Evolutionary conservation across 2,329 filamentous ascomycete species (phyloP).

Genomic region (Colletotrichum caudatum): DNA sequence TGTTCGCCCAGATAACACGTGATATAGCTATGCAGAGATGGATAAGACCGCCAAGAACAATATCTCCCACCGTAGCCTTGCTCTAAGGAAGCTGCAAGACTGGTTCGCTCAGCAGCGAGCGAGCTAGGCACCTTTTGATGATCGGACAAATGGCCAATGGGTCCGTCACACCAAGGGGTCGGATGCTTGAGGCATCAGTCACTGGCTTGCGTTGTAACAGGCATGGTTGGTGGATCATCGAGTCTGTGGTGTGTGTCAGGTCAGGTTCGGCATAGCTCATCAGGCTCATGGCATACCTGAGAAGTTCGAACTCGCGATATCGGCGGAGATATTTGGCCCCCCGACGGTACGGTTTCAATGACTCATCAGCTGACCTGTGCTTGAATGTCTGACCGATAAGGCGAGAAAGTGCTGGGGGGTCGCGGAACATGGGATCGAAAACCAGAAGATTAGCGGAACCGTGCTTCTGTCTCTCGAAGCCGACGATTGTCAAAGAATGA

Average conservation of each 20-base stretch:
- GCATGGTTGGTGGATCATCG: neutral
- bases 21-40: conserved; percentile 87
- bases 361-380: conserved; percentile 60
- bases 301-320: conserved; percentile 82
- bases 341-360: conserved; percentile 80
- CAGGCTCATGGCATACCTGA: conserved; percentile 51
- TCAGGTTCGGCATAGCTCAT: neutral
- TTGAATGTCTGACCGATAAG: conserved; percentile 64
- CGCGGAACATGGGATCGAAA: conserved; percentile 87
- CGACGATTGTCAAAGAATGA: conserved; percentile 91
- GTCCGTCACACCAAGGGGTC: neutral
- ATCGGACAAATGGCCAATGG: neutral
- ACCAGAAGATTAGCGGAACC: conserved; percentile 80
- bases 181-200: neutral
- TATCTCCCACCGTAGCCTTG: conserved; percentile 90
- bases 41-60: conserved; percentile 87
- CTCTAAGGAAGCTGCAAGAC: conserved; percentile 84
- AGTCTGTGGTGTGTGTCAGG: conserved; percentile 19
- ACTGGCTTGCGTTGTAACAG: conserved; percentile 1
- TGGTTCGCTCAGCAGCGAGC: conserved; percentile 73
- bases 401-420: conserved; percentile 72
- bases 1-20: conserved; percentile 9
- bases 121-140: conserved; percentile 15
- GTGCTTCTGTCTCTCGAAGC: conserved; percentile 77
- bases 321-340: conserved; percentile 75